Evolutionary conservation across 2,329 filamentous ascomycete genomes (phyloP).

Genomic region (Beauveria asiatica): DNA sequence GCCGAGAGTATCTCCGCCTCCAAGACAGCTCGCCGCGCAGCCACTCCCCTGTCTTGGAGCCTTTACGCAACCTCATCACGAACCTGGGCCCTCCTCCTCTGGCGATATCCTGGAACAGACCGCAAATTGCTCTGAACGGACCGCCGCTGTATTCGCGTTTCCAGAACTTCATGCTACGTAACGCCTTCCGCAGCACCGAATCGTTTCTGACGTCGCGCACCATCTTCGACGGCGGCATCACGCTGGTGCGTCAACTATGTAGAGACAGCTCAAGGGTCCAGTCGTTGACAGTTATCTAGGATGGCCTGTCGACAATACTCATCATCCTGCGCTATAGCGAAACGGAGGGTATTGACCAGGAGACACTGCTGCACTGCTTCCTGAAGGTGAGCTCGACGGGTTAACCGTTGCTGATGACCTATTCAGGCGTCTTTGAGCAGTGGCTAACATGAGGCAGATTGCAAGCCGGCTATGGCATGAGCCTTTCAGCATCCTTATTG

Average conservation of each 20-base stretch:
- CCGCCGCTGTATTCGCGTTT: conserved; percentile 59
- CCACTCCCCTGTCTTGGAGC: conserved; percentile 50
- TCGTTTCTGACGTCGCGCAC: conserved; percentile 56
- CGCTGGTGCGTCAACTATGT: conserved; percentile 38
- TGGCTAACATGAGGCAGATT: conserved; percentile 35
- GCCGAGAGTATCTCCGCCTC: conserved; percentile 46
- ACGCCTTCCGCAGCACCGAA: conserved; percentile 57
- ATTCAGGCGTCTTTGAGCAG: background rate
- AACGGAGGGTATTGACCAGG: conserved; percentile 54
- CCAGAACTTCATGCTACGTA: conserved; percentile 64
- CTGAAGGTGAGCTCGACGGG: conserved; percentile 42
- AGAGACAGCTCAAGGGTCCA: too few species aligned
- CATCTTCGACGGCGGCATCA: conserved; percentile 63
- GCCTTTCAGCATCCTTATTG: conserved; percentile 58
- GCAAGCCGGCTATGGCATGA: conserved; percentile 62
- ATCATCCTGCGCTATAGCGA: conserved; percentile 61
- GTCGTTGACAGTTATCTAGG: conserved; percentile 30
- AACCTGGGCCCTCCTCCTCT: conserved; percentile 60
- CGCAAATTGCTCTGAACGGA: conserved; percentile 53
- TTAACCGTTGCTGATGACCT: background rate
- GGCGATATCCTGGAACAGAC: conserved; percentile 61
- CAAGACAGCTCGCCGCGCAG: conserved; percentile 44
- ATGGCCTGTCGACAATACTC: conserved; percentile 60
- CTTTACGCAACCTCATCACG: conserved; percentile 52
- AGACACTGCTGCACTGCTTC: conserved; percentile 59